Percentiles rank a stretch among this genome's conserved stretches.
Evolutionary conservation across 352 stramenopile genomes (phyloP).

Genomic region (Phytophthora pini): DNA sequence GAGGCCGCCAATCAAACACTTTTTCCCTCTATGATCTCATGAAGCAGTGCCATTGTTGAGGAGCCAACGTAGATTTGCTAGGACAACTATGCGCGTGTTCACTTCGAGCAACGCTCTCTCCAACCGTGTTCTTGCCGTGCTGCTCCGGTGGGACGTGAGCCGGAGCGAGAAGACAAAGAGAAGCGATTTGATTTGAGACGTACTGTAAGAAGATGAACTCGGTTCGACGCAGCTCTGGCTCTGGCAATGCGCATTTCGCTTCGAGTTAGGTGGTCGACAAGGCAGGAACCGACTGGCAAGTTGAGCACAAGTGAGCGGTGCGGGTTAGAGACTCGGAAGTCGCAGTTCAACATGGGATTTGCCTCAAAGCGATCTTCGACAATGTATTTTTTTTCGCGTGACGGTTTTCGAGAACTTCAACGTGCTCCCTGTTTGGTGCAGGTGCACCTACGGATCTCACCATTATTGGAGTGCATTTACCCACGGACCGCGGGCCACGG

Average conservation of each 20-base stretch:
- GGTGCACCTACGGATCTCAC: background rate
- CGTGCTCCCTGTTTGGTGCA: background rate
- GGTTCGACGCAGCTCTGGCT: background rate
- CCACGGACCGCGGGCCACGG: too few species aligned
- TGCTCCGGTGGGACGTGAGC: conserved; percentile 9
- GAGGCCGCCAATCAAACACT: conserved; percentile 24
- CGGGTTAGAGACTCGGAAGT: conserved; percentile 4
- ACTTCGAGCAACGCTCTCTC: background rate
- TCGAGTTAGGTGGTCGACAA: conserved; percentile 22
- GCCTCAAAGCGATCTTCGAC: conserved; percentile 14
- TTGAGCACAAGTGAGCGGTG: conserved; percentile 1
- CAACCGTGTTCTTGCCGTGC: conserved; percentile 3
- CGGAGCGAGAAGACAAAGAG: conserved; percentile 13
- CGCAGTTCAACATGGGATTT: conserved; percentile 6
- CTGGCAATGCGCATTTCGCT: conserved; percentile 14
- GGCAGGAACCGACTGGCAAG: conserved; percentile 7
- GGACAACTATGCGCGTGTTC: background rate
- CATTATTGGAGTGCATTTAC: too few species aligned
- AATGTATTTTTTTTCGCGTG: conserved; percentile 19
- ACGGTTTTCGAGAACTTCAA: background rate
- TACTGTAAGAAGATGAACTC: conserved; percentile 7
- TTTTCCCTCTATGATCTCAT: conserved; percentile 15
- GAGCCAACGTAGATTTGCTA: too few species aligned
- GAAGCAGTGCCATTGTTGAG: conserved; percentile 1
- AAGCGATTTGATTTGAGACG: conserved; percentile 5